phyloP scores from a whole-genome alignment of 2,329 filamentous ascomycete genomes.

The Fusarium sp. region DNA sequence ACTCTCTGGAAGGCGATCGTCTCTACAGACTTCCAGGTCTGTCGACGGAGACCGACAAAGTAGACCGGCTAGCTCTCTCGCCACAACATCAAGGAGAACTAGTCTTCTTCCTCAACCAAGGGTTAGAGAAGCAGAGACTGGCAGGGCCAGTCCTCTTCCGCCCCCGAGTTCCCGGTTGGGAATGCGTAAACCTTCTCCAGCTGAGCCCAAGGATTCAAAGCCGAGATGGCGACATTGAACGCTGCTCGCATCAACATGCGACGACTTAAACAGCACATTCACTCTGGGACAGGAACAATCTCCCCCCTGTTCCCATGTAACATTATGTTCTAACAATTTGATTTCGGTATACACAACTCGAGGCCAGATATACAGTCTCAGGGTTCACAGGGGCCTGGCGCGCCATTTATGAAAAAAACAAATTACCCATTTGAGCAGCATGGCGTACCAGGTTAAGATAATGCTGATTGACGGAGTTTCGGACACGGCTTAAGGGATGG shows the following conservation, averaged over 20 bases:
- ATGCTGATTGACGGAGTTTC: slow-evolving; percentile 41
- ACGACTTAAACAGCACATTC: slow-evolving; percentile 20
- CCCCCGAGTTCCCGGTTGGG: slow-evolving; percentile 57
- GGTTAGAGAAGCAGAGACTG: slow-evolving; percentile 51
- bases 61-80: slow-evolving; percentile 68
- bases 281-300: slow-evolving; percentile 27
- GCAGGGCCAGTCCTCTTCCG: slow-evolving; percentile 62
- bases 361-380: slow-evolving; percentile 15
- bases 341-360: slow-evolving; percentile 23
- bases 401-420: slow-evolving; percentile 38
- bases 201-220: slow-evolving; percentile 55
- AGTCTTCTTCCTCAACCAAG: slow-evolving; percentile 66
- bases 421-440: slow-evolving; percentile 43
- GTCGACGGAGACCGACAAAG: slow-evolving; percentile 47
- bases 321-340: slow-evolving; percentile 39
- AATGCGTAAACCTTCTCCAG: slow-evolving; percentile 45
- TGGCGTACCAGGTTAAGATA: slow-evolving; percentile 43
- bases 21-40: slow-evolving; percentile 61
- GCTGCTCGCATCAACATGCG: neutral
- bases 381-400: slow-evolving; percentile 33
- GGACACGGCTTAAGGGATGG: slow-evolving; percentile 30
- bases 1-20: slow-evolving; percentile 62
- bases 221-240: slow-evolving; percentile 61
- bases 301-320: slow-evolving; percentile 34
- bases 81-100: slow-evolving; percentile 59